These are phyloP conservation scores for Elongisporangium undulatum DNA, from an alignment of 352 stramenopile genomes.

Conservation along the genomic window DNA sequence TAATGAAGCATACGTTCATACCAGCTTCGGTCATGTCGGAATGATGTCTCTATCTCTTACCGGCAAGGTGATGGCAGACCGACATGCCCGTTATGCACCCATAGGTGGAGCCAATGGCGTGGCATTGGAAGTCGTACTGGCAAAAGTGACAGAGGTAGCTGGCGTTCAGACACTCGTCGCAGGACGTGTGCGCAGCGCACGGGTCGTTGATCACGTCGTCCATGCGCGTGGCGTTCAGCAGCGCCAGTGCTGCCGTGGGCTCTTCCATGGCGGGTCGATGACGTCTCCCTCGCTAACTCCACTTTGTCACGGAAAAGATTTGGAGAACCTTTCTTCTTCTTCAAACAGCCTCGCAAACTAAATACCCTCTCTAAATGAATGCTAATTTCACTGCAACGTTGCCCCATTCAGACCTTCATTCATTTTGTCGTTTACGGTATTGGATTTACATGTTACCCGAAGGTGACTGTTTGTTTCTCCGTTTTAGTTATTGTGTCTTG, in stretches of 20 bases:
- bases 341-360: background rate
- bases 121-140: slow-evolving; percentile 79
- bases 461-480: background rate
- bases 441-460: background rate
- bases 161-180: slow-evolving; percentile 68
- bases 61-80: slow-evolving; percentile 78
- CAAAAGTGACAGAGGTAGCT: slow-evolving; percentile 83
- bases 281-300: background rate
- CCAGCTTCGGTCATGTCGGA: too few relatives aligned
- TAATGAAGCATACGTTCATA: background rate
- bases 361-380: background rate
- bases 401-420: too few relatives aligned
- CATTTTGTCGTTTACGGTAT: too few relatives aligned
- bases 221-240: slow-evolving; percentile 2
- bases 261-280: background rate
- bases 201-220: slow-evolving; percentile 22
- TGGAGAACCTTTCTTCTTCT: background rate
- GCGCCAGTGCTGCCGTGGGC: background rate
- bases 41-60: slow-evolving; percentile 13
- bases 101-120: slow-evolving; percentile 60
- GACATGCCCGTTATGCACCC: slow-evolving; percentile 71
- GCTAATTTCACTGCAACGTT: too few relatives aligned
- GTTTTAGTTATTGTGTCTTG: background rate
- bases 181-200: slow-evolving; percentile 58
- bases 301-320: background rate